A percentile compares a stretch with the other conserved stretches of the same genome.
phyloP scores from a whole-genome alignment of 495 filamentous ascomycete species.

The Podospora appendiculata region DNA sequence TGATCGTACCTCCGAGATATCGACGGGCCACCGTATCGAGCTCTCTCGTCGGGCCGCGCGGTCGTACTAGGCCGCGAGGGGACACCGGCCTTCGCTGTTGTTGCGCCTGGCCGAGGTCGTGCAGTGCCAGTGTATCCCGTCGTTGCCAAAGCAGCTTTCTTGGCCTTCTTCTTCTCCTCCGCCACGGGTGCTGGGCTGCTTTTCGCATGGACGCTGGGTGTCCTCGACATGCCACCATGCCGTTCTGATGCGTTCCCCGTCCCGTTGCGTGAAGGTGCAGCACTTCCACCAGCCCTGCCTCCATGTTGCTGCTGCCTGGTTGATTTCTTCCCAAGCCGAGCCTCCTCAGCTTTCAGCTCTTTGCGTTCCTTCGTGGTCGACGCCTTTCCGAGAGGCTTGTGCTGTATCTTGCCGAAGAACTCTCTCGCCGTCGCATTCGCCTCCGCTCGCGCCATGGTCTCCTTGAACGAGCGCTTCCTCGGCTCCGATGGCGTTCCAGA shows the following conservation, averaged over 20 bases:
- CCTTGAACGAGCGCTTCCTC: conserved; percentile 59
- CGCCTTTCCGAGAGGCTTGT: conserved; percentile 42
- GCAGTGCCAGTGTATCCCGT: conserved; percentile 52
- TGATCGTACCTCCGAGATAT: conserved; percentile 40
- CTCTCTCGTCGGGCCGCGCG: conserved; percentile 11
- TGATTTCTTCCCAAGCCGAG: conserved; percentile 9
- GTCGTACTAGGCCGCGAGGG: conserved; percentile 6
- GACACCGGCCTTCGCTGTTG: conserved; percentile 18
- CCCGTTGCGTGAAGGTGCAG: conserved; percentile 12
- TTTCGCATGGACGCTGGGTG: conserved; percentile 9
- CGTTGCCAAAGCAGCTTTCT: conserved; percentile 48
- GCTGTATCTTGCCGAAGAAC: conserved; percentile 47
- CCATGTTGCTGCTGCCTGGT: background rate
- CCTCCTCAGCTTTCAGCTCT: conserved; percentile 30
- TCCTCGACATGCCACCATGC: conserved; percentile 5
- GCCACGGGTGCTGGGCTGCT: conserved; percentile 5
- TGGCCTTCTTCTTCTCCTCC: conserved; percentile 48
- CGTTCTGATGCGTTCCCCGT: background rate
- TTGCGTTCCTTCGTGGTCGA: conserved; percentile 40
- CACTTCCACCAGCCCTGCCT: conserved; percentile 15
- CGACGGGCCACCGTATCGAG: conserved; percentile 16
- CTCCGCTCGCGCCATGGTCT: conserved; percentile 61
- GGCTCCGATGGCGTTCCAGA: conserved; percentile 27
- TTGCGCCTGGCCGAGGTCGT: conserved; percentile 32
- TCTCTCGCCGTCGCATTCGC: conserved; percentile 39